These are phyloP conservation scores for Colletotrichum neosansevieriae DNA, from an alignment of 2,329 filamentous ascomycete genomes.

Conservation along the genomic window DNA sequence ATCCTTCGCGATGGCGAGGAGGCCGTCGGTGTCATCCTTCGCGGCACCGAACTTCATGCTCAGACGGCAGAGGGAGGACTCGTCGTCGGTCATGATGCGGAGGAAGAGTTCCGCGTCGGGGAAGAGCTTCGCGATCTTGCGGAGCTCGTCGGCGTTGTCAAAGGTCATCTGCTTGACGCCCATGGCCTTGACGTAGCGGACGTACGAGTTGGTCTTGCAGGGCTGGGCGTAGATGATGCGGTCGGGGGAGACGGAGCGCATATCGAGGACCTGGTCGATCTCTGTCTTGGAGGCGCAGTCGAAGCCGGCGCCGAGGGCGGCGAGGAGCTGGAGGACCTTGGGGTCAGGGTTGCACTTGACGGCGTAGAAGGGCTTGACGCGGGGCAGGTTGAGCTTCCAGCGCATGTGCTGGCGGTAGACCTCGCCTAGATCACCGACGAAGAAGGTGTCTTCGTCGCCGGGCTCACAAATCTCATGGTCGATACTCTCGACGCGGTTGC, in stretches of 20 bases:
- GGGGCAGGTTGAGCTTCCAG: slow-evolving; percentile 94
- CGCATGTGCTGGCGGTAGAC: slow-evolving; percentile 98
- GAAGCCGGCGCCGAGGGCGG: slow-evolving; percentile 91
- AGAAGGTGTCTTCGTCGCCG: slow-evolving; percentile 97
- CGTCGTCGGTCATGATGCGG: slow-evolving; percentile 96
- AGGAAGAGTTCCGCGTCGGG: slow-evolving; percentile 92
- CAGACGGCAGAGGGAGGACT: slow-evolving; percentile 90
- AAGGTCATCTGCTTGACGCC: slow-evolving; percentile 99
- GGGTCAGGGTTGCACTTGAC: slow-evolving; percentile 99
- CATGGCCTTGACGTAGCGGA: slow-evolving; percentile 86
- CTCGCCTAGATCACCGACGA: slow-evolving; percentile 97
- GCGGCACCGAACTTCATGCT: slow-evolving; percentile 98
- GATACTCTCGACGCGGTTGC: slow-evolving; percentile 84
- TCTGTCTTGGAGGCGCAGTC: slow-evolving; percentile 98
- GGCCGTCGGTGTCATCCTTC: slow-evolving; percentile 81
- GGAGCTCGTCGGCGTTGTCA: slow-evolving; percentile 96
- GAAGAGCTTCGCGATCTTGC: slow-evolving; percentile 95
- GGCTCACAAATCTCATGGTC: slow-evolving; percentile 89
- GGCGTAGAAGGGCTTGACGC: slow-evolving; percentile 97
- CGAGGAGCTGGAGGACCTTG: slow-evolving; percentile 87
- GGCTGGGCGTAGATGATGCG: slow-evolving; percentile 99
- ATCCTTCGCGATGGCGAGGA: slow-evolving; percentile 83
- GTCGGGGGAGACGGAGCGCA: slow-evolving; percentile 81
- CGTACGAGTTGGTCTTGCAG: slow-evolving; percentile 99
- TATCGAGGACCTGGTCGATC: slow-evolving; percentile 89